phyloP scores from a whole-genome alignment of 805 yeast species.

The Saccharomyces mikatae region DNA sequence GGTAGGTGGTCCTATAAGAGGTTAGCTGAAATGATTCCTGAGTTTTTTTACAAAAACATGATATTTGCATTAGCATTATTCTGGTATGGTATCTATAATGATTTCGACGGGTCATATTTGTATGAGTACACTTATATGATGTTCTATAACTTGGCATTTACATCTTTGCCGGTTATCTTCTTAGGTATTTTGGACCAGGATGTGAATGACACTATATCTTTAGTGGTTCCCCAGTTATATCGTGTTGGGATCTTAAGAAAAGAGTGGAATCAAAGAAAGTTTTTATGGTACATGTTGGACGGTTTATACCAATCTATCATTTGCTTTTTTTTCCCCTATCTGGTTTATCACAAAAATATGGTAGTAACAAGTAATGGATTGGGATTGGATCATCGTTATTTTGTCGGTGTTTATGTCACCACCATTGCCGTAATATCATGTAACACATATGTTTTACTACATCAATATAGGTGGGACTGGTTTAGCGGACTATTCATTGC shows the following conservation, averaged over 20 bases:
- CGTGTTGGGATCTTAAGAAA: constrained; percentile 60
- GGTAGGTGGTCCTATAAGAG: constrained; percentile 85
- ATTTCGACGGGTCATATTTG: constrained; percentile 74
- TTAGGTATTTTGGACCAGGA: constrained; percentile 78
- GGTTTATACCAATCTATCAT: constrained; percentile 70
- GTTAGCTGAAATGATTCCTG: constrained; percentile 75
- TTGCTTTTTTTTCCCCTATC: constrained; percentile 67
- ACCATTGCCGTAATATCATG: constrained; percentile 61
- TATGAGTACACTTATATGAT: constrained; percentile 72
- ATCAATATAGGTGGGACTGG: constrained; percentile 81
- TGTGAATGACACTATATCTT: constrained; percentile 58
- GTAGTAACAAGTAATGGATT: constrained; percentile 47
- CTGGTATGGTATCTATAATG: constrained; percentile 69
- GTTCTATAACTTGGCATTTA: constrained; percentile 77
- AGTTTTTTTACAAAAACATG: constrained; percentile 72
- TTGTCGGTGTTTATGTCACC: constrained; percentile 62
- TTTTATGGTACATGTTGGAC: constrained; percentile 67
- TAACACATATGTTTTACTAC: constrained; percentile 55
- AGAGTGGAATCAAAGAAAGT: constrained; percentile 65
- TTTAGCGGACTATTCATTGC: constrained; percentile 46
- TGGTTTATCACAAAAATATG: constrained; percentile 38
- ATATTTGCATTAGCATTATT: constrained; percentile 65
- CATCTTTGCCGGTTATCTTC: constrained; percentile 72
- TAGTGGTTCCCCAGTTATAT: constrained; percentile 69
- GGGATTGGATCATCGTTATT: constrained; percentile 60